Percentiles rank a stretch among this genome's conserved stretches.
phyloP scores from a whole-genome alignment of 2,329 filamentous ascomycete species.

The Paramyrothecium roridum region DNA sequence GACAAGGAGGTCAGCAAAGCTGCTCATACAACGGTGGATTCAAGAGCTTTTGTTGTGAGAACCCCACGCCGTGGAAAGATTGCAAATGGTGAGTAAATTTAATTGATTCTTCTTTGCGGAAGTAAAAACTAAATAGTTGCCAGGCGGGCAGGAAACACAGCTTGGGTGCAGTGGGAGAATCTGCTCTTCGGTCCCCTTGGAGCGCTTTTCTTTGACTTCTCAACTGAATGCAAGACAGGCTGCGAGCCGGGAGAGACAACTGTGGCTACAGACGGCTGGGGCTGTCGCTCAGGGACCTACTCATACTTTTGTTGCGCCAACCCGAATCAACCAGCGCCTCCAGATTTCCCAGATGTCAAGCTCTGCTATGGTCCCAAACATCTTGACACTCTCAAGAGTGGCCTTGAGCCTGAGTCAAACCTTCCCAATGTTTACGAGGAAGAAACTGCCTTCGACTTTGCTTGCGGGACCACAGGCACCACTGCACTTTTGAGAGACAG shows the following conservation, averaged over 20 bases:
- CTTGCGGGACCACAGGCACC: not conserved
- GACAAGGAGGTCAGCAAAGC: not conserved
- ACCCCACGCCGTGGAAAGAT: not conserved
- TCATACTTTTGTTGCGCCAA: not conserved
- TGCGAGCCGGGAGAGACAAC: not conserved
- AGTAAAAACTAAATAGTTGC: not conserved
- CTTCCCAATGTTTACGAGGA: not conserved
- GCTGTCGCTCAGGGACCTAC: not conserved
- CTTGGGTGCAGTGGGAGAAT: not conserved
- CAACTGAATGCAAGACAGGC: not conserved
- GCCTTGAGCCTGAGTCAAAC: not conserved
- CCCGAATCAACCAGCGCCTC: not conserved
- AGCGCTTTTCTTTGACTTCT: not conserved
- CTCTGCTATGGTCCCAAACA: not conserved
- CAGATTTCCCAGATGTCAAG: not conserved
- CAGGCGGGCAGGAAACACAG: not conserved
- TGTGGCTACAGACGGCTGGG: not conserved
- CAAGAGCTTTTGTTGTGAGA: not conserved
- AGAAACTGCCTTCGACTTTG: not conserved
- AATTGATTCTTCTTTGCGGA: not conserved
- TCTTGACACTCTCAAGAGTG: not conserved
- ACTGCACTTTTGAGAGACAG: not conserved
- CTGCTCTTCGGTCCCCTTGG: not conserved
- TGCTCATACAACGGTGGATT: not conserved
- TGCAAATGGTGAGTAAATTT: not conserved